Evolutionary conservation across 2,329 filamentous ascomycete species (phyloP).

Genomic region (Tolypocladium cylindrosporum): DNA sequence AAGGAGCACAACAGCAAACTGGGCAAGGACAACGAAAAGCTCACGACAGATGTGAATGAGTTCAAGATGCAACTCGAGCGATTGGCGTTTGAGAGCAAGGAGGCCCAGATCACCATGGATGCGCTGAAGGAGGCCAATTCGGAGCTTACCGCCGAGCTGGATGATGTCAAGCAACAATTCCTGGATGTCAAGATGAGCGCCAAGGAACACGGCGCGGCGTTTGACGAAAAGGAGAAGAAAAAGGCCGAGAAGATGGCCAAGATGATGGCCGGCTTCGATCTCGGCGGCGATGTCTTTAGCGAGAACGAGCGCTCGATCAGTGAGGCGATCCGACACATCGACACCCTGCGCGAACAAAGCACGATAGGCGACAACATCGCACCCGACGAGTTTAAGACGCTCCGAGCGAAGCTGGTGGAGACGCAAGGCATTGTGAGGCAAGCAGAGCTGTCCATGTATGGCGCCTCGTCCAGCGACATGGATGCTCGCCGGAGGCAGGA

Average conservation of each 20-base stretch:
- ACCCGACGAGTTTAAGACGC: constrained; percentile 67
- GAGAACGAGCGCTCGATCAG: constrained; percentile 83
- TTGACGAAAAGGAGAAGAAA: constrained; percentile 96
- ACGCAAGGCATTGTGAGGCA: constrained; percentile 89
- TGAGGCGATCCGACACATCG: constrained; percentile 74
- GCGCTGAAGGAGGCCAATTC: constrained; percentile 90
- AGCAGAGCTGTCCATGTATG: constrained; percentile 77
- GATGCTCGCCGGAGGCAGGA: constrained; percentile 62
- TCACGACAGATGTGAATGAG: constrained; percentile 80
- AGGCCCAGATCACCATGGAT: constrained; percentile 96
- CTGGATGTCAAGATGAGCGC: constrained; percentile 94
- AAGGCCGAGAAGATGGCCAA: constrained; percentile 99
- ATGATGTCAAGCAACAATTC: constrained; percentile 92
- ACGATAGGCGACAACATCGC: constrained; percentile 68
- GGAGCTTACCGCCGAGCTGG: constrained; percentile 83
- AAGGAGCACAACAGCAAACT: constrained; percentile 79
- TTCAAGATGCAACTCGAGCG: constrained; percentile 96
- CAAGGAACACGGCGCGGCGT: constrained; percentile 79
- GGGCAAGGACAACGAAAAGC: constrained; percentile 81
- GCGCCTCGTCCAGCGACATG: constrained; percentile 52
- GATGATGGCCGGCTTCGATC: constrained; percentile 99
- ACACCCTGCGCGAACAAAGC: constrained; percentile 67
- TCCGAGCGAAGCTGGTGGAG: constrained; percentile 73
- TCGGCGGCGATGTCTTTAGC: constrained; percentile 86
- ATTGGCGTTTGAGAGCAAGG: constrained; percentile 90